phyloP scores from a whole-genome alignment of 257 asterid genomes.

The Nicotiana undulata region DNA sequence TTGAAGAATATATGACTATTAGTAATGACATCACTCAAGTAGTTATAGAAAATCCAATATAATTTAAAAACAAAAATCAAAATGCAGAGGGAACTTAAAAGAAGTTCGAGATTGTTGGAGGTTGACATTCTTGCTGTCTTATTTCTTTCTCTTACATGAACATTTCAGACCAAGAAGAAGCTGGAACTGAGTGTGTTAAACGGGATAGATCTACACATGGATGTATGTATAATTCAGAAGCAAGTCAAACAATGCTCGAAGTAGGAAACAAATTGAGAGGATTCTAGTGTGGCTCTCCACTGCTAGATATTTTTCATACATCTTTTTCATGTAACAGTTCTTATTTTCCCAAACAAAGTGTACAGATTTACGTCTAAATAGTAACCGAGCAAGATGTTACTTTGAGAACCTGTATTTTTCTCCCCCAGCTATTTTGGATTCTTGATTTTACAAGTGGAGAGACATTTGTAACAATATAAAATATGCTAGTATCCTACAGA shows the following conservation, averaged over 20 bases:
- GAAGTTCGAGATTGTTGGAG: constrained; percentile 28
- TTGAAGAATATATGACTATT: constrained; percentile 55
- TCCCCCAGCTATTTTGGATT: background rate
- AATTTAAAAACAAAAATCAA: background rate
- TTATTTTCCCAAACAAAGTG: background rate
- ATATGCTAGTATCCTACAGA: background rate
- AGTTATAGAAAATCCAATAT: background rate
- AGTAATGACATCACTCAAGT: constrained; percentile 2
- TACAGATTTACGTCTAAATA: background rate
- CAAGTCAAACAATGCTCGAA: background rate
- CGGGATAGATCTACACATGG: background rate
- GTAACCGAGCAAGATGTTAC: background rate
- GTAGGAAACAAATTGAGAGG: constrained; percentile 1
- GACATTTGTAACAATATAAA: background rate
- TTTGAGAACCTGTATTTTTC: background rate
- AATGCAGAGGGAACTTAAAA: background rate
- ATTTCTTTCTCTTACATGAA: constrained; percentile 31
- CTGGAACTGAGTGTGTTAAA: constrained; percentile 50
- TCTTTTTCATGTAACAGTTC: background rate
- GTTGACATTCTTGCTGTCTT: constrained; percentile 27
- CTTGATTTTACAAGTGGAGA: background rate
- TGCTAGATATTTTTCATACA: background rate
- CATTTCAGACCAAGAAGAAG: constrained; percentile 87
- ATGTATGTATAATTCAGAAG: background rate
- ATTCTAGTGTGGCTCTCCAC: background rate